phyloP scores from a whole-genome alignment of 2,329 filamentous ascomycete species.

The Beauveria sp. region DNA sequence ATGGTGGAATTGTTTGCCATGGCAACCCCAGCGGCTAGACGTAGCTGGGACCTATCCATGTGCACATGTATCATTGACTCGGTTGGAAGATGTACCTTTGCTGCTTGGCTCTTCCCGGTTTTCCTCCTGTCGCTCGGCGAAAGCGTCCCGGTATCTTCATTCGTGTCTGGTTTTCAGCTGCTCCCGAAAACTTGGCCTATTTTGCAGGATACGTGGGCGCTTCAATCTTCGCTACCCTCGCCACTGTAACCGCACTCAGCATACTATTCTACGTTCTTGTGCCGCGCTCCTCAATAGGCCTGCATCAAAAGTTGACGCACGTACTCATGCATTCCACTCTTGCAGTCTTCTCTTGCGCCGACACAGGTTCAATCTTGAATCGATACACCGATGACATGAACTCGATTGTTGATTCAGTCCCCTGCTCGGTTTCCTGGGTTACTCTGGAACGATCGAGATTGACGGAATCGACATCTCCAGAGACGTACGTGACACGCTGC shows the following conservation, averaged over 20 bases:
- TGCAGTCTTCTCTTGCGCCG: neutral
- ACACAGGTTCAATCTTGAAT: neutral
- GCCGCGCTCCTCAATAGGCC: neutral
- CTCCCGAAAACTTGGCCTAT: neutral
- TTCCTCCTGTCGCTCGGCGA: neutral
- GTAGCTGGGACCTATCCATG: neutral
- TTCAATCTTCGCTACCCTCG: neutral
- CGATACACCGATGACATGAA: conserved; percentile 13
- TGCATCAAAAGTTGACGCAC: neutral
- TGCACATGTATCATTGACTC: neutral
- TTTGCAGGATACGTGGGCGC: neutral
- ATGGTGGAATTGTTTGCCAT: neutral
- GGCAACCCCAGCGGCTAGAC: neutral
- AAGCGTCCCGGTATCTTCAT: neutral
- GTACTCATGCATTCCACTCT: neutral
- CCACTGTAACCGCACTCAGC: neutral
- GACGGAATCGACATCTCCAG: conserved; percentile 31
- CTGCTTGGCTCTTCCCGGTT: neutral
- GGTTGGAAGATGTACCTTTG: neutral
- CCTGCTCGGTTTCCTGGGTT: conserved; percentile 12
- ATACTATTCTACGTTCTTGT: neutral
- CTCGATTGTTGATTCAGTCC: conserved; percentile 18
- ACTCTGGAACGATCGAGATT: conserved; percentile 20
- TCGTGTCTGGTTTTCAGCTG: neutral
- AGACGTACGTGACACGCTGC: conserved; percentile 32